These are phyloP conservation scores for Leccinum griseonigrum DNA, from an alignment of 1,284 basidiomycete species.

Conservation along the genomic window DNA sequence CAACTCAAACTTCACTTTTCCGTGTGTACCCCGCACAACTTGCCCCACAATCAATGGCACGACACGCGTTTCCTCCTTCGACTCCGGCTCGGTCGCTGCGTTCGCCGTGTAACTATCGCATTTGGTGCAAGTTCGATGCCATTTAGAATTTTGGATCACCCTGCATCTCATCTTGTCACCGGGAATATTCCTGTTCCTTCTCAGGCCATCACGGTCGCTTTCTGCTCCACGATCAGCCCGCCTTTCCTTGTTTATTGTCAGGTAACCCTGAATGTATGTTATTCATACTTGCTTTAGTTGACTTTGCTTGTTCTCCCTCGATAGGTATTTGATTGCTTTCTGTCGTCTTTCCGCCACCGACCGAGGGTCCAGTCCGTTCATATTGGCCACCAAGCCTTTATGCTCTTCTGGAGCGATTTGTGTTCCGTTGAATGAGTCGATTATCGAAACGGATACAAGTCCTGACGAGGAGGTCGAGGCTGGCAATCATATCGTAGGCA, in stretches of 20 bases:
- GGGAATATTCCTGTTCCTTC: neutral
- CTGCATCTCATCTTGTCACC: neutral
- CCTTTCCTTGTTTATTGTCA: neutral
- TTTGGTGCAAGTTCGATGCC: neutral
- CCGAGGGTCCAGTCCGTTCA: neutral
- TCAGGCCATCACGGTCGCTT: neutral
- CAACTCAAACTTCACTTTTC: neutral
- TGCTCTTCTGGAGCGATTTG: neutral
- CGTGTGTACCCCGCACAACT: neutral
- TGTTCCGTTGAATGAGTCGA: neutral
- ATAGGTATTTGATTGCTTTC: neutral
- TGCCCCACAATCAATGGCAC: neutral
- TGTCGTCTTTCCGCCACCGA: neutral
- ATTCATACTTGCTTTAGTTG: neutral
- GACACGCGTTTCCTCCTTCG: neutral
- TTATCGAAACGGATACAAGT: neutral
- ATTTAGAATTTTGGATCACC: neutral
- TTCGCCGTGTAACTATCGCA: neutral
- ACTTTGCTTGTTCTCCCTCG: neutral
- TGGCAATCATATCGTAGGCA: neutral
- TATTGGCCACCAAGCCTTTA: neutral
- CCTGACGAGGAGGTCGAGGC: neutral
- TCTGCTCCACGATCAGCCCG: neutral
- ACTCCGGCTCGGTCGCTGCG: neutral
- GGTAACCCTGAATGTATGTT: neutral